A percentile compares a stretch with the other conserved stretches of the same genome.
Evolutionary conservation across 305 asterid genomes (phyloP).

Genomic region (Rubia tinctorum): DNA sequence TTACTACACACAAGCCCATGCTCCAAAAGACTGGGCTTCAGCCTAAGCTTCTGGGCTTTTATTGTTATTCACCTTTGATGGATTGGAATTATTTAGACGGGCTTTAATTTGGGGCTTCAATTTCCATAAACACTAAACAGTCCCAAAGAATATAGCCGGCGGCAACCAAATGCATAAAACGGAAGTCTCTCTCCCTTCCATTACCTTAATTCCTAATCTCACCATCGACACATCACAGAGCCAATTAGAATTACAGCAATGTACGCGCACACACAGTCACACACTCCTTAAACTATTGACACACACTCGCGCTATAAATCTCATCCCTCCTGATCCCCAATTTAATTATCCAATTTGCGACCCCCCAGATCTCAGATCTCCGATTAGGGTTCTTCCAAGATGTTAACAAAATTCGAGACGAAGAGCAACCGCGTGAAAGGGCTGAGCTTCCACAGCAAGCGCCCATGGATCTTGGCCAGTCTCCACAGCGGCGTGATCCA

Average conservation of each 20-base stretch:
- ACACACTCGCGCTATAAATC: slow-evolving; percentile 2
- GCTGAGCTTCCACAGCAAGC: slow-evolving; percentile 79
- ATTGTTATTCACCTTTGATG: no score
- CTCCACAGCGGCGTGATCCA: slow-evolving; percentile 98
- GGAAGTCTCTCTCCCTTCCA: neutral
- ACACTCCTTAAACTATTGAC: neutral
- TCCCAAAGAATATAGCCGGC: neutral
- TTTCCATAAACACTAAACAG: neutral
- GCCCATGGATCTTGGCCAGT: slow-evolving; percentile 98
- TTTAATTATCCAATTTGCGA: slow-evolving; percentile 2
- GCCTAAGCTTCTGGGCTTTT: neutral
- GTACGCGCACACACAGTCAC: slow-evolving; percentile 10
- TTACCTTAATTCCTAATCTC: neutral
- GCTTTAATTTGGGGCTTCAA: neutral
- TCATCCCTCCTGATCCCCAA: neutral
- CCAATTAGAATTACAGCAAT: neutral
- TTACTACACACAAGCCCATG: no score
- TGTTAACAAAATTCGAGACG: slow-evolving; percentile 95
- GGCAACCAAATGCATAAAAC: neutral
- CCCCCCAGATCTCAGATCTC: slow-evolving; percentile 14
- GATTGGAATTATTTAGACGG: no score
- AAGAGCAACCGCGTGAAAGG: slow-evolving; percentile 97
- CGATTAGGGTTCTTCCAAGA: slow-evolving; percentile 22
- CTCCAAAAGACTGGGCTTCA: no score
- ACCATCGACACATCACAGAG: neutral